Base-by-base conservation (phyloP, 352 stramenopile genomes). In the Salisapilia sapeloensis region DNA sequence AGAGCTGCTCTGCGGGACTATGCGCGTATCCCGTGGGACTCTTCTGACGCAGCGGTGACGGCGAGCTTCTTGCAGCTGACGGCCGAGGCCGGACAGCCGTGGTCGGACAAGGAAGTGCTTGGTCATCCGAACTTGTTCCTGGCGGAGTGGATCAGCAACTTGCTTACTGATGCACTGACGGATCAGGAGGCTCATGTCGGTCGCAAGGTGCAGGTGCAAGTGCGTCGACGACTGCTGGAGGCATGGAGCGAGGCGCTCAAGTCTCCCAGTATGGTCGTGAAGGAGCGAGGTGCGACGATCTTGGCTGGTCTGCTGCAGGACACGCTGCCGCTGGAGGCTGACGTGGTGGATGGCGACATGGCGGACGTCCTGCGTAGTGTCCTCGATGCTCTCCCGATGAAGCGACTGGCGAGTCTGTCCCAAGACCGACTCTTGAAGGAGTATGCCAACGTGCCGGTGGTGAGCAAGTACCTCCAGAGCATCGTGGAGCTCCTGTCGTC, bases 101-200 rank as follows among this genome's bases (percentile, higher is more conserved):
- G 76, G 71, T 83, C 72, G 7, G 79, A 93, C 40, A 70, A 60
- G 38, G 63, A 86, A 41, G 64, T 91, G 4, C 42, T 87, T 4
- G 71, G 55, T 25, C 76, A 92, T 23, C 79, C 79, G 9, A 92
- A 89, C 20, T 47, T 93, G 1, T 84, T 81, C 35, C 53, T 93
- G 13, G 77, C 76, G 0, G 71, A 92, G 33, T 92, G 70, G 72
- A 61, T 87, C 32, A 91, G 65, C 36, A 55, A 54, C 4, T 50
- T 93, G 20, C 31, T 93, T 34, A 58, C 85, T 34, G 58, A 82
- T 19, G 60, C 51, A 1, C 46, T 82, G 6, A 48, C 60, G 16
- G 22, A 44, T 18, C 61, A 62, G 36, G 58, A 78, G 25, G 38
- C 56, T 15, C 35, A 45, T 12, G 35, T 82, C 3, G 49, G 51